Percentiles rank a stretch among this genome's conserved stretches.
Conservation (phyloP, 1,284 basidiomycete genomes). For the Lentinula novae-zelandiae region DNA sequence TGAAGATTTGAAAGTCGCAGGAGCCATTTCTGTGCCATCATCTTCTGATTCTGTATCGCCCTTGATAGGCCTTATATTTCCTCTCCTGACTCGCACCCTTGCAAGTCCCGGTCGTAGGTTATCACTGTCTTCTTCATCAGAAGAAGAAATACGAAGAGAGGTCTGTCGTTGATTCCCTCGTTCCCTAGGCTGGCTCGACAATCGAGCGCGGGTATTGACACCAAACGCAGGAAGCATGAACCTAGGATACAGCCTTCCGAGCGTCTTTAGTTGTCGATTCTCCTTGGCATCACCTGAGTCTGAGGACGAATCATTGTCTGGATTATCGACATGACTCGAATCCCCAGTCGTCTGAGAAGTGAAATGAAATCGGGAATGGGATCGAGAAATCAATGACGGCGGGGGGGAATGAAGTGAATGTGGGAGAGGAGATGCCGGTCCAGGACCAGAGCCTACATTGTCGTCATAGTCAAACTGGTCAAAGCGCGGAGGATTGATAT, state of each 20-base stretch:
- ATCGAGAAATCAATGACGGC: neutral
- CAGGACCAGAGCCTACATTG: neutral
- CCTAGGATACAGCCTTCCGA: slow-evolving; percentile 6
- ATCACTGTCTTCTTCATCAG: neutral
- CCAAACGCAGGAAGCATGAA: slow-evolving; percentile 7
- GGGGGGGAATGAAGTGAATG: neutral
- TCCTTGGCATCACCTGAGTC: neutral
- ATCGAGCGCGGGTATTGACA: neutral
- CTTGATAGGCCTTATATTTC: slow-evolving; percentile 32
- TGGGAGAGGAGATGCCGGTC: neutral
- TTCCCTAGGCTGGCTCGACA: neutral
- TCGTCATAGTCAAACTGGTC: neutral
- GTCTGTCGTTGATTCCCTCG: neutral
- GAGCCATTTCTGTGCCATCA: slow-evolving; percentile 2
- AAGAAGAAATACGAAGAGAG: neutral
- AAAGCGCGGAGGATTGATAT: neutral
- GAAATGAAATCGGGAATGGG: neutral
- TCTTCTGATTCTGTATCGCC: slow-evolving; percentile 47
- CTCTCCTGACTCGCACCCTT: slow-evolving; percentile 27
- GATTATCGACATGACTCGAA: neutral
- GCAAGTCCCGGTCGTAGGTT: slow-evolving; percentile 42
- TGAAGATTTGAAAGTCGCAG: neutral
- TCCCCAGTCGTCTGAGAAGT: neutral
- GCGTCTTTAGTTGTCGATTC: neutral
- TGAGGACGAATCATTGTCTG: neutral